These are phyloP conservation scores for Basidiobolus meristosporus DNA, from an alignment of 371 early-diverging fungal genomes.

Conservation along the genomic window DNA sequence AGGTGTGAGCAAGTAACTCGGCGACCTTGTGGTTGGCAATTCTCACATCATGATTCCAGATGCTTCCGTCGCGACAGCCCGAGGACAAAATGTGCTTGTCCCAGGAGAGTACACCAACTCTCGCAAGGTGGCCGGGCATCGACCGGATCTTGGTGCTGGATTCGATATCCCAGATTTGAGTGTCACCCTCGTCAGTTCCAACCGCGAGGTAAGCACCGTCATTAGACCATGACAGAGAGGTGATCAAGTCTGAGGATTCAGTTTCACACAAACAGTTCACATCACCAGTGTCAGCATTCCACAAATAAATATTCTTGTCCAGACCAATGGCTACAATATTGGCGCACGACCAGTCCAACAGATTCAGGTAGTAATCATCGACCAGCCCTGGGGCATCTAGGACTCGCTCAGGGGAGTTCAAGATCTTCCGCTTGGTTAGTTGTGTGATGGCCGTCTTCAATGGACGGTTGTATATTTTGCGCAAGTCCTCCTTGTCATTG, in stretches of 20 bases:
- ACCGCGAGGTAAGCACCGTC: constrained; percentile 72
- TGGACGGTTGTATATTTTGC: constrained; percentile 10
- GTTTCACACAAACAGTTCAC: constrained; percentile 47
- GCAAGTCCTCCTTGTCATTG: constrained; percentile 16
- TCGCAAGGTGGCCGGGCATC: constrained; percentile 48
- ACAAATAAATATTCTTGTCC: constrained; percentile 72
- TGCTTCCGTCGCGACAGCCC: constrained; percentile 77
- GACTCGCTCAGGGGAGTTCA: constrained; percentile 45
- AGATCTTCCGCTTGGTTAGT: constrained; percentile 36
- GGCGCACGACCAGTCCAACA: constrained; percentile 82
- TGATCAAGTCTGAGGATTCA: constrained; percentile 24
- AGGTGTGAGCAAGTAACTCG: constrained; percentile 44
- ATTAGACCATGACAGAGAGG: constrained; percentile 55
- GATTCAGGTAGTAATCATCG: constrained; percentile 95
- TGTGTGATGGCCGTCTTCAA: constrained; percentile 9
- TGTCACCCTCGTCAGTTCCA: constrained; percentile 65
- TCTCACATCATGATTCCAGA: constrained; percentile 89
- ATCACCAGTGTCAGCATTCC: constrained; percentile 73
- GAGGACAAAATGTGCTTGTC: constrained; percentile 61
- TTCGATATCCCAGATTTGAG: constrained; percentile 75
- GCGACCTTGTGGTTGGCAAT: constrained; percentile 47
- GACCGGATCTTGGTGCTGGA: constrained; percentile 39
- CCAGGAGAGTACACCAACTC: constrained; percentile 82
- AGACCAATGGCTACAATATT: constrained; percentile 82
- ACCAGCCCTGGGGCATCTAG: constrained; percentile 81